A percentile compares a stretch with the other conserved stretches of the same genome.
Evolutionary conservation across 176 grass and related monocot genomes (phyloP).

Genomic region (Oryza nivara): DNA sequence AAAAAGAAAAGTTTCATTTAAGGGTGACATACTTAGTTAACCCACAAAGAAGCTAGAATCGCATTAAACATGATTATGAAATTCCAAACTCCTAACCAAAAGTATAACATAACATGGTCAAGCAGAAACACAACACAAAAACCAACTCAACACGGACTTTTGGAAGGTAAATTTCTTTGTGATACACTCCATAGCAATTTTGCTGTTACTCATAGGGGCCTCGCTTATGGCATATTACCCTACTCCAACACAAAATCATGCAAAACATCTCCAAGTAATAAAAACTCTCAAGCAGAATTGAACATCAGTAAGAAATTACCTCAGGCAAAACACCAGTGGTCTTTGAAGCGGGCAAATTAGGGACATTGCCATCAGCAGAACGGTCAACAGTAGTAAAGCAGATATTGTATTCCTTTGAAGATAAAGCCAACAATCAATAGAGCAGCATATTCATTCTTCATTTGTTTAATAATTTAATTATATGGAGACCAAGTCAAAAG

Average conservation of each 20-base stretch:
- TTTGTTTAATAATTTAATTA: constrained; percentile 21
- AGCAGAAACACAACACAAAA: background rate
- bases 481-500: constrained; percentile 3
- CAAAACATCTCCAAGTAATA: constrained; percentile 22
- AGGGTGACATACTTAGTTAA: background rate
- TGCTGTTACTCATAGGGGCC: background rate
- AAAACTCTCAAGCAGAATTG: constrained; percentile 4
- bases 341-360: constrained; percentile 87
- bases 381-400: constrained; percentile 97
- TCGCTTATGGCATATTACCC: background rate
- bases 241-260: background rate
- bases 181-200: constrained; percentile 11
- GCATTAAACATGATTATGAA: background rate
- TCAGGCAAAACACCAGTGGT: constrained; percentile 93
- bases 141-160: background rate
- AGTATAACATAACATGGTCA: background rate
- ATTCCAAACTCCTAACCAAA: background rate
- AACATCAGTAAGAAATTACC: constrained; percentile 54
- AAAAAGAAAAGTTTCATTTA: background rate
- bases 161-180: constrained; percentile 4
- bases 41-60: constrained; percentile 8
- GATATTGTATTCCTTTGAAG: constrained; percentile 89
- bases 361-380: constrained; percentile 62
- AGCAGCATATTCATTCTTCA: background rate
- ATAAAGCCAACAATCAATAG: constrained; percentile 38